These are phyloP conservation scores for Leccinellum rugosiceps DNA, from an alignment of 768 basidiomycete genomes.

Conservation along the genomic window DNA sequence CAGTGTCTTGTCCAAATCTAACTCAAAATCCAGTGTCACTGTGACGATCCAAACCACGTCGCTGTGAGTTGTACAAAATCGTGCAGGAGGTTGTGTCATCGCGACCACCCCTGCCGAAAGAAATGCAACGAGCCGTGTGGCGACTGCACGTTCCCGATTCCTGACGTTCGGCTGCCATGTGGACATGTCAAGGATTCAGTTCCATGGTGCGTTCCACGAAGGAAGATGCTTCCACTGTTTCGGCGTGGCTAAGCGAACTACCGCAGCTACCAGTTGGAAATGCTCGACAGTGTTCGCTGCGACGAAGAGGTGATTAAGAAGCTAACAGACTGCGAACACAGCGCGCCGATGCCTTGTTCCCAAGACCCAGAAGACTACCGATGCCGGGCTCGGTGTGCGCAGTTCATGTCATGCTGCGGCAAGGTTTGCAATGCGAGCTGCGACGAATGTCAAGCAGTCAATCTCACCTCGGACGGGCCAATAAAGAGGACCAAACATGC, in stretches of 20 bases:
- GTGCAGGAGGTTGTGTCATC: slow-evolving; percentile 51
- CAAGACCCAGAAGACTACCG: slow-evolving; percentile 35
- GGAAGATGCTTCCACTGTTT: neutral
- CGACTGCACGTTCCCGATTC: slow-evolving; percentile 46
- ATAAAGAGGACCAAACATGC: slow-evolving; percentile 37
- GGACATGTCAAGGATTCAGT: slow-evolving; percentile 46
- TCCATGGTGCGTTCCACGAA: slow-evolving; percentile 43
- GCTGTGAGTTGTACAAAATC: slow-evolving; percentile 43
- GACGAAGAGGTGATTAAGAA: slow-evolving; percentile 38
- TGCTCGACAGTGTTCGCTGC: slow-evolving; percentile 44
- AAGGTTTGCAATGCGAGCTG: slow-evolving; percentile 49
- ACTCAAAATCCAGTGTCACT: slow-evolving; percentile 47
- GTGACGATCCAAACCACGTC: slow-evolving; percentile 54
- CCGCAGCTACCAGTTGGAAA: slow-evolving; percentile 44
- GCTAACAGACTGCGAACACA: slow-evolving; percentile 55
- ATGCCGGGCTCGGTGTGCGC: slow-evolving; percentile 44
- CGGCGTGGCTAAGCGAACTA: neutral
- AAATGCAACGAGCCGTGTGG: slow-evolving; percentile 53
- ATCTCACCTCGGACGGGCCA: neutral
- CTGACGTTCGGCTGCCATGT: slow-evolving; percentile 51
- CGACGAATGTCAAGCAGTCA: slow-evolving; percentile 41
- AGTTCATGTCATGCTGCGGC: slow-evolving; percentile 50
- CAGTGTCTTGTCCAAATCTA: neutral
- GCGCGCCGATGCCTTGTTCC: slow-evolving; percentile 44
- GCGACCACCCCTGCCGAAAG: slow-evolving; percentile 56